phyloP scores from a whole-genome alignment of 179 eudicot genomes.

The Camellia oleifera region DNA sequence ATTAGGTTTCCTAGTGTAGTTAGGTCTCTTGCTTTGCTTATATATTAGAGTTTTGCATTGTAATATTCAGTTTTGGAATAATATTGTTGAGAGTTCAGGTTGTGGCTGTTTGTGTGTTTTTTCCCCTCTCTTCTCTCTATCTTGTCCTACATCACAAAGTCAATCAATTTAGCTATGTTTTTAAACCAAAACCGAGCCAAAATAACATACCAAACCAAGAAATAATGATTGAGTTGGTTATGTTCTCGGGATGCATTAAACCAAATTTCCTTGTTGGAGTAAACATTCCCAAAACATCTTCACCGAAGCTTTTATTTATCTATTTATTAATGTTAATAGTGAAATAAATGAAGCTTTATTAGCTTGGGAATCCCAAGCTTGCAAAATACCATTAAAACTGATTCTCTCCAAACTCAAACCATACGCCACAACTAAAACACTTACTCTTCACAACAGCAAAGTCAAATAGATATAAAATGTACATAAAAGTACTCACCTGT shows the following conservation, averaged over 20 bases:
- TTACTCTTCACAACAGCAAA: background rate
- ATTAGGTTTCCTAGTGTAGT: no score
- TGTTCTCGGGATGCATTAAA: background rate
- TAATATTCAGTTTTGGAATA: no score
- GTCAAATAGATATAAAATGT: background rate
- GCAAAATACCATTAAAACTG: background rate
- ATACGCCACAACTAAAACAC: background rate
- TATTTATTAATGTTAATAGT: background rate
- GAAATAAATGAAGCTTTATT: background rate
- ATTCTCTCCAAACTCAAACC: background rate
- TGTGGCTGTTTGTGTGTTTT: no score
- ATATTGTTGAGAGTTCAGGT: no score
- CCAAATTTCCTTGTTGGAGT: background rate
- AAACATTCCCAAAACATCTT: background rate
- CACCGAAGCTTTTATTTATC: background rate
- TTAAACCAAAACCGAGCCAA: conserved; percentile 4
- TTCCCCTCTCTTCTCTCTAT: no score
- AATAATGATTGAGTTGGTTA: background rate
- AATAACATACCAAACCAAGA: background rate
- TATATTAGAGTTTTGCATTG: no score
- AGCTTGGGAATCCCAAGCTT: background rate
- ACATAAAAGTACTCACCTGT: conserved; percentile 46
- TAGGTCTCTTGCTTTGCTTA: no score
- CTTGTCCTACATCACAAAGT: no score
- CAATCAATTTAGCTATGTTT: background rate